Evolutionary conservation across 129 eudicot genomes (phyloP), one percentile per base, ranked within the genome.

Genomic region (Flaveria sonorensis): DNA sequence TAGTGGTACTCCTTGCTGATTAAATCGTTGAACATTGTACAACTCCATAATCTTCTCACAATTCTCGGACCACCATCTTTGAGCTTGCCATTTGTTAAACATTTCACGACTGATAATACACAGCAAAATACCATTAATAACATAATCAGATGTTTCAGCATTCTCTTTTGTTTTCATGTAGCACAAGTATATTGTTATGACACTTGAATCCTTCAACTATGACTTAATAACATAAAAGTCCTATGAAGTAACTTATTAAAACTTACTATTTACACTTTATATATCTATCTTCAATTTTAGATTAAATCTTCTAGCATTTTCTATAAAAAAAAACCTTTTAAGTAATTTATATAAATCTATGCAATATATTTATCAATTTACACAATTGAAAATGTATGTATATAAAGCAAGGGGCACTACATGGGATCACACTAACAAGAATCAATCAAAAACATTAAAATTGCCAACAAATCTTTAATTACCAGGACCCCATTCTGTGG

Each of bases 61-160:
- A 78, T 93, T 93, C 71, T 93, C 98, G 0, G 96, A 84, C 98
- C 98, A 93, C 98, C 98, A 93, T 73, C 87, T 82, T 81, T 93
- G 98, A 68, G 98, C 98, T 93, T 91, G 92, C 92, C 91, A 89
- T 80, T 93, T 93, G 86, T 88, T 87, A 64, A 90, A 93, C 77
- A 93, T 88, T 71, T 93, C 98, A 20, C 98, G 97, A 63, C 98
- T 93, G 89, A 32, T 70, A 64, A 82, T 67, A 73, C 63, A 55
- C 76, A 80, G 20, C 14, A 79, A 55, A 28, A 55, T 46, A 83
- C 1, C 1, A 76, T 70, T 60, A 36, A 36, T 6, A 32, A 36
- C 77, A 56, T 19, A 24, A 24, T 24, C 20, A 36, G 1, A 5
- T 36, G 40, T 36, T 36, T 36, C 8, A 36, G 6, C 6, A 36